Base-by-base conservation (phyloP, 2,329 filamentous ascomycete genomes). In the Zasmidium cellare region DNA sequence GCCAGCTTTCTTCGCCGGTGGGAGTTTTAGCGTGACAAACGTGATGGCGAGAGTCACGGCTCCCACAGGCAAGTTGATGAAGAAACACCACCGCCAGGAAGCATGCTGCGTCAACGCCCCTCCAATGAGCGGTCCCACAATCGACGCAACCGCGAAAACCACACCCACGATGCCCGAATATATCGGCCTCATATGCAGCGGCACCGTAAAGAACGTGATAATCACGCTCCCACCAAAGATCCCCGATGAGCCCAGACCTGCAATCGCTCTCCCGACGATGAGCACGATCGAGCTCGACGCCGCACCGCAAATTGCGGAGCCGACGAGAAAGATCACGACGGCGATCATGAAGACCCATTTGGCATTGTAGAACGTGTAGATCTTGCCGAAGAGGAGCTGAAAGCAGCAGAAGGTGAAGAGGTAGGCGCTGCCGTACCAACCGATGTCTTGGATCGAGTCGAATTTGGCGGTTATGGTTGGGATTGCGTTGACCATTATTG, bases 261-360 rank as follows among this genome's bases (percentile, higher is more conserved):
- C 70, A 25, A 79, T 72, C 0, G 75, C 71, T 41, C 77, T 58
- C 5, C 77, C 77, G 14, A 77, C 62, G 50, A 79, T 78, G 46
- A 79, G 65, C 1, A 70, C 70, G 9, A 66, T 67, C 3, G 69
- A 72, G 51, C 68, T 73, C 14, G 68, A 68, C 1, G 75, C 71
- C 0, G 74, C 70, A n/a, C 49, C 84, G 62, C 82, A 85, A n/a
- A 86, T 69, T 3, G 81, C 62, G 1, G 82, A 84, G 1, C 84
- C 84, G 5, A 84, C 18, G 65, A 85, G 82, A 60, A 87, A 86
- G 44, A 84, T 55, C 31, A 70, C 62, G 31, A 75, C 72, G 9
- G 67, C 52, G 1, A 63, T 50, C n/a, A 77, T 54, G 57, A 75
- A 78, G 22, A 65, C 67, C 11, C 55, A 64, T 63, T 78, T 79